These are phyloP conservation scores for Teunomyces tritomae DNA, from an alignment of 805 yeast genomes.

Conservation along the genomic window DNA sequence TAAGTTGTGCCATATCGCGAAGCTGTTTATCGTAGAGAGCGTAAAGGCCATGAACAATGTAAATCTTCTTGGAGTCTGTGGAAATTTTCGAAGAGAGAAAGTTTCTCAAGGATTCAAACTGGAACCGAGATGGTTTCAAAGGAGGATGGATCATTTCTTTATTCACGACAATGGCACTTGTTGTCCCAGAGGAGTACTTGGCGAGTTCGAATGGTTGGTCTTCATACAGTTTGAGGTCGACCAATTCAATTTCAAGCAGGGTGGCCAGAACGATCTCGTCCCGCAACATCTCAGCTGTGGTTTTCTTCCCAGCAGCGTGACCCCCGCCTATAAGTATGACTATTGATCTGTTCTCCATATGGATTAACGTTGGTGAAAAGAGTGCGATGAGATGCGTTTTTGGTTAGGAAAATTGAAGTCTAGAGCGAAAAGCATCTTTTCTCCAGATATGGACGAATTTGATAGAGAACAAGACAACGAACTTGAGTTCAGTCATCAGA, in stretches of 20 bases:
- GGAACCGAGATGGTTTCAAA: constrained; percentile 42
- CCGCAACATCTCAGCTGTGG: constrained; percentile 37
- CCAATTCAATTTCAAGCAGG: constrained; percentile 20
- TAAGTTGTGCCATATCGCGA: constrained; percentile 55
- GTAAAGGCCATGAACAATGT: constrained; percentile 72
- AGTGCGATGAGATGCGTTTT: constrained; percentile 1
- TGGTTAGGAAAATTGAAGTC: not conserved
- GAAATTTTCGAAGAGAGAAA: constrained; percentile 11
- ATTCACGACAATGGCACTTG: constrained; percentile 30
- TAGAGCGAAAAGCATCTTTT: too few species aligned
- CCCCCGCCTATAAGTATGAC: constrained; percentile 61
- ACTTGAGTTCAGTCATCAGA: constrained; percentile 49
- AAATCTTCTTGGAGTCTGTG: constrained; percentile 19
- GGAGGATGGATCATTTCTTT: constrained; percentile 17
- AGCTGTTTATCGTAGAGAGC: constrained; percentile 66
- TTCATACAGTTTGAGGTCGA: constrained; percentile 47
- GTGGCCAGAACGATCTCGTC: constrained; percentile 15
- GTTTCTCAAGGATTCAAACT: constrained; percentile 28
- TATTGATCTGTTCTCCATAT: constrained; percentile 12
- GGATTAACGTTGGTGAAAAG: constrained; percentile 2
- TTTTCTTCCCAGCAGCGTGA: constrained; percentile 54
- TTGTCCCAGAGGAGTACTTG: constrained; percentile 16
- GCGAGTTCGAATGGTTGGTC: constrained; percentile 9
- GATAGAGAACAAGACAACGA: constrained; percentile 59
- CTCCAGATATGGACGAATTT: constrained; percentile 45